Base-by-base conservation (phyloP, 495 filamentous ascomycete species). In the Penicillium roqueforti region DNA sequence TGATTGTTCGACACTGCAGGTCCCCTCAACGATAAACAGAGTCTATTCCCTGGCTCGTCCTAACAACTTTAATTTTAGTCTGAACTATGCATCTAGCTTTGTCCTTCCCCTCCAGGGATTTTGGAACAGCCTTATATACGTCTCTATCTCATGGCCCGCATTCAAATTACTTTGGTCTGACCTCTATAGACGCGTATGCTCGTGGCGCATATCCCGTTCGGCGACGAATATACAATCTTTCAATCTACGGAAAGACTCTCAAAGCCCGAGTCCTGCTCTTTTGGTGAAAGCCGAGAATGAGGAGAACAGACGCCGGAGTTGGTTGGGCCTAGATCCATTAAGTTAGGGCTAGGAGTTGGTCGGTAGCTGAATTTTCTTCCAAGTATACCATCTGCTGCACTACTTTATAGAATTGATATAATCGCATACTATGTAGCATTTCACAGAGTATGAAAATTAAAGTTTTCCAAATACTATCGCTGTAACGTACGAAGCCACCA, bases 31-130 rank as follows among this genome's bases (percentile, higher is more conserved):
- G 18, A 76, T 84, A 51, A 95, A 95, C 66, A 78, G 91, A 19
- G 80, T 91, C 22, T 91, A 88, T 68, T 80, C 79, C 14, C 63
- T 92, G 16, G 73, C 83, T 6, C 69, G 85, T 60, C 71, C 75
- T 0, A 72, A 81, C 25, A 44, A 76, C 1, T 68, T 79, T 5
- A 76, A 73, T 23, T 81, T 85, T 45, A 71, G 73, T 20, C 78
- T 95, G 23, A 84, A 88, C 58, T 86, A 85, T 51, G 78, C 83
- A 41, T 83, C 85, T 23, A 82, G 86, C 1, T 78, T 91, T 42
- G 89, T 95, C 0, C 76, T 95, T 19, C 91, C 91, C 0, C 74
- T 91, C 0, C 91, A 95, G 62, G 91, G 91, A 2, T 91, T 93
- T 60, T 92, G 89, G 87, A 96, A 95, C 60, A 82, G 83, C 18